A percentile compares a stretch with the other conserved stretches of the same genome.
These are phyloP conservation scores for Penicillium crystallinum DNA, from an alignment of 495 filamentous ascomycete species.

Conservation along the genomic window DNA sequence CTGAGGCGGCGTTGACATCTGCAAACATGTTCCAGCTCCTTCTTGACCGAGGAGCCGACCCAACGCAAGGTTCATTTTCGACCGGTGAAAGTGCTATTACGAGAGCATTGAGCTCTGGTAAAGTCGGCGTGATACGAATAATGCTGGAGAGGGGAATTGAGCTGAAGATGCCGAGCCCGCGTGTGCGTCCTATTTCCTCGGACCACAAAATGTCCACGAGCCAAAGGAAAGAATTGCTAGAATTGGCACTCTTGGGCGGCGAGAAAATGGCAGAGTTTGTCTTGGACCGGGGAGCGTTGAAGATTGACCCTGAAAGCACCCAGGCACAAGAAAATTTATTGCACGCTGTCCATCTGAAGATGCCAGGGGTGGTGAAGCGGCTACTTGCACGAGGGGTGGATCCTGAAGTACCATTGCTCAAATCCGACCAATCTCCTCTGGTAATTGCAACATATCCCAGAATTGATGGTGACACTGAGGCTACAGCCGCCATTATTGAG, in stretches of 20 bases:
- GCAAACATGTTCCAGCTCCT: neutral
- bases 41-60: neutral
- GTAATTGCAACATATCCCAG: no score
- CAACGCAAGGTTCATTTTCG: neutral
- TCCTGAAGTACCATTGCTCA: neutral
- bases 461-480: neutral
- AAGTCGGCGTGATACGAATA: neutral
- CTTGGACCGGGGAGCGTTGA: no score
- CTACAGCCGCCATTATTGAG: neutral
- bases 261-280: no score
- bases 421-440: no score
- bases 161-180: no score
- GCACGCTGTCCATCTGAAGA: neutral
- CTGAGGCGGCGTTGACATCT: neutral
- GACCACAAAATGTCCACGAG: no score
- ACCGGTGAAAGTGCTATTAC: neutral
- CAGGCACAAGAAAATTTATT: no score
- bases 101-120: neutral
- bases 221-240: no score
- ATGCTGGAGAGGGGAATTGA: neutral
- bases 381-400: neutral
- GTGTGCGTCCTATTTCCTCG: no score
- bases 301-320: no score
- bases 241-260: no score
- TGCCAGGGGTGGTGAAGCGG: neutral